phyloP scores from a whole-genome alignment of 2,329 filamentous ascomycete species.

The Teratosphaeria zuluensis region DNA sequence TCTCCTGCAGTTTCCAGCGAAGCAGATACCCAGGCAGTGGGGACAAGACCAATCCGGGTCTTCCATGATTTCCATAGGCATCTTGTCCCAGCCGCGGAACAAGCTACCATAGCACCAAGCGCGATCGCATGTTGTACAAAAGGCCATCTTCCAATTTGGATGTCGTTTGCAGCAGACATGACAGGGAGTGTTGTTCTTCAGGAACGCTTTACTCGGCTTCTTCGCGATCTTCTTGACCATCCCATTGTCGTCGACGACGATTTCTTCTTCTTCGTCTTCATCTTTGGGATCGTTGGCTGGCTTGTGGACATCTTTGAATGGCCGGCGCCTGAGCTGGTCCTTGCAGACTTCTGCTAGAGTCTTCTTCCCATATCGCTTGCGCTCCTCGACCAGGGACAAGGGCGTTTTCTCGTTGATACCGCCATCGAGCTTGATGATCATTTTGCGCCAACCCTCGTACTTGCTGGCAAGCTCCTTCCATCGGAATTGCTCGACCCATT shows the following conservation, averaged over 20 bases:
- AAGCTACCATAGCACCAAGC: conserved; percentile 90
- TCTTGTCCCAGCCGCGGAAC: conserved; percentile 82
- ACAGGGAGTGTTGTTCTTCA: conserved; percentile 49
- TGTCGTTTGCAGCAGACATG: conserved; percentile 79
- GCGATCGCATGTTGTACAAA: conserved; percentile 65
- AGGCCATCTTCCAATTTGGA: conserved; percentile 73
- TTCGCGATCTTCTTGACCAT: conserved; percentile 56
- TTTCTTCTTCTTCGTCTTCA: conserved; percentile 38
- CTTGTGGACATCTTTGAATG: conserved; percentile 73
- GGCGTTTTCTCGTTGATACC: conserved; percentile 58
- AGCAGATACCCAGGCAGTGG: conserved; percentile 76
- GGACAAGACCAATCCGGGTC: conserved; percentile 80
- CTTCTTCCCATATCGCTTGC: conserved; percentile 59
- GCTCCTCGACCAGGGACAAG: conserved; percentile 59
- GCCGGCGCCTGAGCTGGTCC: conserved; percentile 68
- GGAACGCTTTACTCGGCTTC: conserved; percentile 42
- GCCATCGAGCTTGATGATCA: conserved; percentile 65
- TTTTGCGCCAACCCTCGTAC: conserved; percentile 73
- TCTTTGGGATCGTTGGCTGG: conserved; percentile 35
- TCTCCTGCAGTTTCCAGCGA: conserved; percentile 69
- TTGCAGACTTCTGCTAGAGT: conserved; percentile 89
- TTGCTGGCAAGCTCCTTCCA: conserved; percentile 70
- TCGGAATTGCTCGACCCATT: conserved; percentile 87
- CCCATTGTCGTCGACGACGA: conserved; percentile 56
- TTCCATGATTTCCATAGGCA: conserved; percentile 75